A percentile compares a stretch with the other conserved stretches of the same genome.
These are phyloP conservation scores for Mikania micrantha DNA, from an alignment of 129 eudicot genomes.

Conservation along the genomic window DNA sequence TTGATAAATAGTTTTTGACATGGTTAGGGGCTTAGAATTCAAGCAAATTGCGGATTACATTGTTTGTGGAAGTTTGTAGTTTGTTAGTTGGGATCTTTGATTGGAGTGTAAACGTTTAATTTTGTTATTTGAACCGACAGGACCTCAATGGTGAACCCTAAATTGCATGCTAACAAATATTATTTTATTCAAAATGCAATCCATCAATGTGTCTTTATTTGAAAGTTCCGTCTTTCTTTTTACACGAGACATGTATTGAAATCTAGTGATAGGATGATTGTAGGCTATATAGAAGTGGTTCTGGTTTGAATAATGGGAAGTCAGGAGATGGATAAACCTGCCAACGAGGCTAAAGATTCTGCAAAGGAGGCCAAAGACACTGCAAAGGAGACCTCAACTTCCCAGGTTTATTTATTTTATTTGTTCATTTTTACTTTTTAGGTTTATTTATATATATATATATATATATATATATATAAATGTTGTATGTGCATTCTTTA, in stretches of 20 bases:
- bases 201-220: background rate
- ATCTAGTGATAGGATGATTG: constrained; percentile 42
- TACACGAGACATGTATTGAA: background rate
- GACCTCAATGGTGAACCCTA: background rate
- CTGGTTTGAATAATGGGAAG: constrained; percentile 68
- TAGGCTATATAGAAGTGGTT: constrained; percentile 29
- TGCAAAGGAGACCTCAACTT: constrained; percentile 51
- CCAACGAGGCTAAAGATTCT: constrained; percentile 55
- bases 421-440: background rate
- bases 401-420: constrained; percentile 33
- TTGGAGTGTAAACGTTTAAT: background rate
- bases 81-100: background rate
- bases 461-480: background rate
- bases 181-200: background rate
- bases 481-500: background rate
- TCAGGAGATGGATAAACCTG: constrained; percentile 63
- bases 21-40: background rate
- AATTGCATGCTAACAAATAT: background rate
- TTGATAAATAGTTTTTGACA: background rate
- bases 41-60: background rate
- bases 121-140: background rate
- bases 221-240: background rate
- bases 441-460: background rate
- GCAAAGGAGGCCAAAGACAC: constrained; percentile 56
- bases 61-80: background rate